Conservation (phyloP, 2,329 filamentous ascomycete species). For the Aspergillus sp. region DNA sequence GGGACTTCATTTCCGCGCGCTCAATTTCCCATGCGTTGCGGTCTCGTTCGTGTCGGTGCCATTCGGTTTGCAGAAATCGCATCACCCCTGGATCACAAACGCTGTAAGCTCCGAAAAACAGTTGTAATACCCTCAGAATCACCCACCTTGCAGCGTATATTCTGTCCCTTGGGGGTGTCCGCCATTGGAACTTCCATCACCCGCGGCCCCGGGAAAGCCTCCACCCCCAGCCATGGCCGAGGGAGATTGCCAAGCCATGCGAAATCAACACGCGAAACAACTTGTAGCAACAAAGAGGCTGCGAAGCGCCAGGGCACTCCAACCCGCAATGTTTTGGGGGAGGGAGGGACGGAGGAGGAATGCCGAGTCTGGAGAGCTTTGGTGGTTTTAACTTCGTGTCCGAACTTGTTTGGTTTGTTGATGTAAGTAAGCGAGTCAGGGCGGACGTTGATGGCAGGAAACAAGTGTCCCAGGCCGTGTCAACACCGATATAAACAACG, state of each 20-base stretch:
- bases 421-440: slow-evolving; percentile 14
- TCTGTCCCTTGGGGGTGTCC: slow-evolving; percentile 60
- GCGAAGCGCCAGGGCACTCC: slow-evolving; percentile 1
- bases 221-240: slow-evolving; percentile 57
- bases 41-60: slow-evolving; percentile 96
- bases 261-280: slow-evolving; percentile 11
- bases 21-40: slow-evolving; percentile 99
- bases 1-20: slow-evolving; percentile 96
- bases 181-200: slow-evolving; percentile 37
- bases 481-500: slow-evolving; percentile 9
- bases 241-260: slow-evolving; percentile 68
- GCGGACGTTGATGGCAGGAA: slow-evolving; percentile 18
- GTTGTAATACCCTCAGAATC: not conserved
- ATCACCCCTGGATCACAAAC: slow-evolving; percentile 67
- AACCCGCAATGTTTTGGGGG: slow-evolving; percentile 2
- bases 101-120: slow-evolving; percentile 14
- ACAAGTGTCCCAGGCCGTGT: slow-evolving; percentile 16
- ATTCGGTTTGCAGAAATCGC: slow-evolving; percentile 98
- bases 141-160: slow-evolving; percentile 66
- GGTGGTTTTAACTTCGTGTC: slow-evolving; percentile 5
- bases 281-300: not conserved
- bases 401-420: slow-evolving; percentile 13
- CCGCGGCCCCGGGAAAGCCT: slow-evolving; percentile 45
- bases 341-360: slow-evolving; percentile 2
- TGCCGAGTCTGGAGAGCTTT: not conserved